Base-by-base conservation (phyloP, 345 rosid species). In the Syzygium jambos region DNA sequence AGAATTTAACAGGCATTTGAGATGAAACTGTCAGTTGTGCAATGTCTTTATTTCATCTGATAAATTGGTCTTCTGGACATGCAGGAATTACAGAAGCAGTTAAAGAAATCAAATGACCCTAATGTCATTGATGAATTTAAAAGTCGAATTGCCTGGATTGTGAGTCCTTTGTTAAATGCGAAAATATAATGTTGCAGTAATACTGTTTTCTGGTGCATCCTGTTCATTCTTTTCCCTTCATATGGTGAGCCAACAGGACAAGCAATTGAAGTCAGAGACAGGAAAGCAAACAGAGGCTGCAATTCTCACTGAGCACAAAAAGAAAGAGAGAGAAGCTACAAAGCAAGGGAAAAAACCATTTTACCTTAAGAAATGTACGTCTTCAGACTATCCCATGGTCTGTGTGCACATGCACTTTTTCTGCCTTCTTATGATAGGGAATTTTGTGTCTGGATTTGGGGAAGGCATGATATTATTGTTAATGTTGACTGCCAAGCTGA, bases 281-380 rank as follows among this genome's bases (percentile, higher is more conserved):
- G 88, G 91, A 68, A 94, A 93, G 91, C 93, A 89, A 89, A 91
- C 87, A 84, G 97, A 95, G 85, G 86, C 93, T n/a, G 86, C 93
- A 59, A 93, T 97, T 88, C 87, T 96, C 52, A 65, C 98, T 43
- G 93, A 92, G 88, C 99, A 97, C 93, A 95, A 94, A 91, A 96
- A 93, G 95, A 94, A 91, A 91, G 98, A 96, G 88, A 92, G 96
- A 91, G 97, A 95, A 92, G 99, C 98, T 7, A 94, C 95, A 52
- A 97, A 95, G 91, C 94, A 94, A 52, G 98, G 99, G 49, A 97
- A 96, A 90, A 89, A 22, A 34, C 98, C 99, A 55, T 97, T 90
- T 92, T 97, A 95, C 93, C 93, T 96, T 56, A 96, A 97, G 88
- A 93, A 95, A 93, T 96, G 98, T 97, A 90, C 41, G 52, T 63